Conservation (phyloP, 805 yeast genomes). For the Candida oleophila region DNA sequence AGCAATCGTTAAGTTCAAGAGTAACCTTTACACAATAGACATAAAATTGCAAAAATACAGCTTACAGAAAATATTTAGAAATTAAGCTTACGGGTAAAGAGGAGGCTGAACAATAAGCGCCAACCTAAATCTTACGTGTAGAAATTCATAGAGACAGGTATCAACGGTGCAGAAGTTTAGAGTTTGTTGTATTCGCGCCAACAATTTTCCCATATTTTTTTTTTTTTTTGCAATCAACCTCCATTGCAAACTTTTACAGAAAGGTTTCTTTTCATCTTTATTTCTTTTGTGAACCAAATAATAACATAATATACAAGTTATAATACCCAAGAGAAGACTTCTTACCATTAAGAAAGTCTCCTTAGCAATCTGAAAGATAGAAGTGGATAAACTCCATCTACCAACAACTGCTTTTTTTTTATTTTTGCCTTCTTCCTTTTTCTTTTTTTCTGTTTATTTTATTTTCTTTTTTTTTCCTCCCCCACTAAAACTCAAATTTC, state of each 20-base stretch:
- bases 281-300: constrained; percentile 3
- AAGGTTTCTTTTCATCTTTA: neutral
- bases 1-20: no score
- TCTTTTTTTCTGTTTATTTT: neutral
- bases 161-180: no score
- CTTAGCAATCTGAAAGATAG: neutral
- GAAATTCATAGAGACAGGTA: no score
- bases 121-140: no score
- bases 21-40: no score
- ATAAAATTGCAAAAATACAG: no score
- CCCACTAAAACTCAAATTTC: neutral
- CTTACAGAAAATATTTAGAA: no score
- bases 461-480: neutral
- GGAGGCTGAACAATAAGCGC: no score
- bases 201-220: no score
- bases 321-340: constrained; percentile 4
- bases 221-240: neutral
- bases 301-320: constrained; percentile 7
- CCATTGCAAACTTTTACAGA: neutral
- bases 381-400: no score
- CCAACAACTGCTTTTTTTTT: neutral
- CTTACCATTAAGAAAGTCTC: neutral
- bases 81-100: no score
- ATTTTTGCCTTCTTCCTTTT: neutral
- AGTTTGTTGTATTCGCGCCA: no score